Evolutionary conservation across 2,329 filamentous ascomycete genomes (phyloP), one percentile per base, ranked within the genome.

Genomic region (Neobulgaria alba): DNA sequence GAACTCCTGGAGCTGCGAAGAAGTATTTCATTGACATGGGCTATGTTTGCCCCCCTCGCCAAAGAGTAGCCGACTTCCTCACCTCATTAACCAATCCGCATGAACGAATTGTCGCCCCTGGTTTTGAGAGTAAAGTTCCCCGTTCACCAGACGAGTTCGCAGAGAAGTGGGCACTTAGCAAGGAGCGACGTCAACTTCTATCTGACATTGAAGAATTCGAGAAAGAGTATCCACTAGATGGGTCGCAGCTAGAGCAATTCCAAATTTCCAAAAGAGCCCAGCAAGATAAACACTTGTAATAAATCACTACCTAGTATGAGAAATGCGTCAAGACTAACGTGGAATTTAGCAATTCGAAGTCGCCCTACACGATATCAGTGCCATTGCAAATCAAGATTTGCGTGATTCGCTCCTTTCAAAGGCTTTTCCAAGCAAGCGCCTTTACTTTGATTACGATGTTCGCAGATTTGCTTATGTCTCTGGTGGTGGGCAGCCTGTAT

Each of bases 121-220:
- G 7, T 12, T 26, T 26, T 26, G 23, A 26, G 23, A 26, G 23
- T 12, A 26, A 26, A 26, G 23, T 26, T 12, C 23, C 7, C 12
- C 23, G 23, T 26, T 7, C 23, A 7, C 12, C 23, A 26, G 23
- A 26, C 12, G 23, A 12, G 23, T 26, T 26, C 12, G 12, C 23
- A 7, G 7, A 26, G 7, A 26, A 26, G 23, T 79, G 72, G 57
- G 64, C 62, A 36, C 61, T 63, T 20, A 75, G 71, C 35, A 55
- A 64, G 2, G 58, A 61, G 0, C 67, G 64, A 30, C 63, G 66
- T 42, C 50, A 42, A 1, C 60, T 70, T 9, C 46, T 70, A 19
- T 48, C 58, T 14, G 73, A 77, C 38, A 68, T 74, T 8, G 57
- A 65, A 18, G 7, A 12, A 12, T 7, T 26, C 12, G 23, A 26